Percentiles rank a stretch among this genome's conserved stretches.
These are phyloP conservation scores for Arabis alpina DNA, from an alignment of 345 rosid species.

Conservation along the genomic window DNA sequence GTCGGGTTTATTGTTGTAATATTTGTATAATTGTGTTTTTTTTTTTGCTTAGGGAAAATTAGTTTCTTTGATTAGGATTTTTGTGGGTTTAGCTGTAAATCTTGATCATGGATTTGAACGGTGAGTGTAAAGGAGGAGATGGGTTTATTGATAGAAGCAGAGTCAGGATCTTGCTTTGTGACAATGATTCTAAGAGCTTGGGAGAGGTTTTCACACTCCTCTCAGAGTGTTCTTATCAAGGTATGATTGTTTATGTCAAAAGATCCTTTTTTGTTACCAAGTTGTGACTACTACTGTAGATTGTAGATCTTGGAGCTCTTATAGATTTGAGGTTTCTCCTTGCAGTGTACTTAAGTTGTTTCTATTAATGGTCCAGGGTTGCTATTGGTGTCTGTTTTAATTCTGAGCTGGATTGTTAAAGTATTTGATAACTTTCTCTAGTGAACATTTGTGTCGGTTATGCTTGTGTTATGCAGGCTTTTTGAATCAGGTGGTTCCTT, in stretches of 20 bases:
- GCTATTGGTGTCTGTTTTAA: too few species aligned
- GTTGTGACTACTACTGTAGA: neutral
- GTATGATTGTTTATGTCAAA: conserved; percentile 49
- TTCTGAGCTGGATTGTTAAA: too few species aligned
- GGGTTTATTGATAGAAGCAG: conserved; percentile 94
- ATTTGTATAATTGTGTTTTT: conserved; percentile 7
- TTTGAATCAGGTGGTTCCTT: conserved; percentile 1
- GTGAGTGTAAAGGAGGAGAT: conserved; percentile 65
- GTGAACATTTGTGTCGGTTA: too few species aligned
- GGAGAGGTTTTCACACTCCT: conserved; percentile 83
- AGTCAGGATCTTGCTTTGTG: conserved; percentile 97
- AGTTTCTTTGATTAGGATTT: conserved; percentile 29
- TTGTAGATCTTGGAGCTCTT: conserved; percentile 27
- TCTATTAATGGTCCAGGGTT: neutral
- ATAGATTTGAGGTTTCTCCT: conserved; percentile 10
- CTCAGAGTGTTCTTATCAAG: conserved; percentile 89
- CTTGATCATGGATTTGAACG: conserved; percentile 63
- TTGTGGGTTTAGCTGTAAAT: conserved; percentile 34
- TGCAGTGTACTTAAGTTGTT: neutral
- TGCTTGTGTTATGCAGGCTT: neutral
- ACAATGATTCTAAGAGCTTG: conserved; percentile 73
- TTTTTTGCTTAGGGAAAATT: conserved; percentile 11
- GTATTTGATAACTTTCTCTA: too few species aligned
- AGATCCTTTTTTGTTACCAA: conserved; percentile 1
- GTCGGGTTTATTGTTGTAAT: conserved; percentile 3